Evolutionary conservation across 2,329 filamentous ascomycete genomes (phyloP).

Genomic region (Pseudogymnoascus sp.): DNA sequence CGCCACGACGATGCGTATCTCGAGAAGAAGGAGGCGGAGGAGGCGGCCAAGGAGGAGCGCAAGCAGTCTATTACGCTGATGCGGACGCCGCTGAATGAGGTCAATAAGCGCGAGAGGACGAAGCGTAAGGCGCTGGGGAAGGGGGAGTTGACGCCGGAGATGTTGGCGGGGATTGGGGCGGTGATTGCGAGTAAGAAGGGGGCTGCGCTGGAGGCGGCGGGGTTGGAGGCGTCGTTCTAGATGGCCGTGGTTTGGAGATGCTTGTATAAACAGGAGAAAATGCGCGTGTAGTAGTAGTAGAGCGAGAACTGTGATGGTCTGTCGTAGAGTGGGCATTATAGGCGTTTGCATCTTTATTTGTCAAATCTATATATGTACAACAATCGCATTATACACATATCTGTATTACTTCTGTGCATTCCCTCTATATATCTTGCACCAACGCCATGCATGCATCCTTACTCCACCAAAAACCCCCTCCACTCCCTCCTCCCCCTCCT

Average conservation of each 20-base stretch:
- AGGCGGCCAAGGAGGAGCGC: slow-evolving; percentile 33
- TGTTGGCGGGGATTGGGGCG: slow-evolving; percentile 27
- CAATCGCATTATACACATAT: slow-evolving; percentile 1
- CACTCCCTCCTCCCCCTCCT: slow-evolving; percentile 22
- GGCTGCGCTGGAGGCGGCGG: slow-evolving; percentile 15
- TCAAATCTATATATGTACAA: slow-evolving; percentile 9
- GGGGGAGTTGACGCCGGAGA: slow-evolving; percentile 22
- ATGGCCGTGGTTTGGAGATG: slow-evolving; percentile 6
- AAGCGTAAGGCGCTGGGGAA: slow-evolving; percentile 24
- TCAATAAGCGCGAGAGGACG: slow-evolving; percentile 22
- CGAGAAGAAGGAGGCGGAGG: slow-evolving; percentile 52
- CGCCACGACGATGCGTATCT: slow-evolving; percentile 71
- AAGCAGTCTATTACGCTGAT: slow-evolving; percentile 22
- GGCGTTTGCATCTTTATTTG: slow-evolving; percentile 9
- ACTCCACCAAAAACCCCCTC: slow-evolving; percentile 27
- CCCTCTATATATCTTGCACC: neutral
- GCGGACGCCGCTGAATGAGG: slow-evolving; percentile 26
- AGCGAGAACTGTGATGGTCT: slow-evolving; percentile 1
- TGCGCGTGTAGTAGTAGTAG: neutral
- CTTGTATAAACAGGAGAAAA: neutral
- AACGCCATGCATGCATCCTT: neutral
- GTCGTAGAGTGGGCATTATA: slow-evolving; percentile 6
- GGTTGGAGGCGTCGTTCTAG: slow-evolving; percentile 10
- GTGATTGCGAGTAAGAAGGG: slow-evolving; percentile 24
- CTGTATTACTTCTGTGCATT: neutral